Evolutionary conservation across 176 grass and related monocot genomes (phyloP), one percentile per base, ranked within the genome.

Genomic region (Lolium perenne): DNA sequence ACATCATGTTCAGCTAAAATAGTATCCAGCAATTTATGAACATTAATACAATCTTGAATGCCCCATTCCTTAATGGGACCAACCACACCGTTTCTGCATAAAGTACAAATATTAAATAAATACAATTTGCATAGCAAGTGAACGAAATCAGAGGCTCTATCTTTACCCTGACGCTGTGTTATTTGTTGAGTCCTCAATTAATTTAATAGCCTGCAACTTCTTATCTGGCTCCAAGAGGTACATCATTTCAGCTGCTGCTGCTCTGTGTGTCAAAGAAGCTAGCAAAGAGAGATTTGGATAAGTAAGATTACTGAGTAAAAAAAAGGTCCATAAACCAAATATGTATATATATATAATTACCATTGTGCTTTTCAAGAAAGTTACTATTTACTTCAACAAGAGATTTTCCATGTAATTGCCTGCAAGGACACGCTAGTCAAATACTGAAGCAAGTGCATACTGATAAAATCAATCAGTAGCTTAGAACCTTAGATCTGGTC

Each of bases 131-230:
- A 15, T 43, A 77, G 18, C 59, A 87, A 23, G 15, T 21, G 35
- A 84, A 78, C 38, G 75, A 80, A 74, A 56, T 32, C 32, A 76
- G 20, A 82, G 6, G 63, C 1, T 0, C n/a, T 41, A 48, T 76
- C 57, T 59, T 91, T 97, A 99, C 97, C 92, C 94, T 72, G 87
- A 84, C 4, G 90, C 87, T 21, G 75, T 74, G 32, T 35, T 93
- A 83, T 96, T 96, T 90, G 76, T 72, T 20, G 97, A 99, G 85
- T 99, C 90, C 87, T 99, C 97, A 78, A 99, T 99, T 94, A 99
- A 82, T 57, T 94, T 94, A 77, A 99, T 93, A 12, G 92, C 92
- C 62, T 97, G 89, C 38, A 71, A 45, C 80, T 94, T 99, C 90
- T 83, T 99, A 55, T 94, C 89, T 81, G 94, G 87, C 47, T 97